Percentiles rank a stretch among this genome's conserved stretches.
Conservation (phyloP, 495 filamentous ascomycete species). For the Aspergillus panamensis region DNA sequence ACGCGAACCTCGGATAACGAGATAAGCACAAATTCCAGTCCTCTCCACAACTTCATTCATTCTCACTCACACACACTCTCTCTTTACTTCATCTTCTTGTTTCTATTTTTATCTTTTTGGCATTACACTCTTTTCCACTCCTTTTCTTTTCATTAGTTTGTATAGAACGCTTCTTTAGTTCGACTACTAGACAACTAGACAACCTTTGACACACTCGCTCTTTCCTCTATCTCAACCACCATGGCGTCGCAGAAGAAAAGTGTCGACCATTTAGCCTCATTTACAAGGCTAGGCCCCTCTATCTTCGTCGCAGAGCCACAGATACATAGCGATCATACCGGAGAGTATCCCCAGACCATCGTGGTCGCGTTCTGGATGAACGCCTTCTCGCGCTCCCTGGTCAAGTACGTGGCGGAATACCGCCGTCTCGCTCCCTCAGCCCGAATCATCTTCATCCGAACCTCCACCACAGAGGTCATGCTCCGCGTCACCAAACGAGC, state of each 20-base stretch:
- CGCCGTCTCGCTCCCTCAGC: constrained; percentile 32
- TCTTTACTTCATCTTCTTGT: too few species aligned
- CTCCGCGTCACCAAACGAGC: constrained; percentile 25
- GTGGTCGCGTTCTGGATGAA: constrained; percentile 47
- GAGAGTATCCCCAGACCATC: constrained; percentile 26
- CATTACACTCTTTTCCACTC: not conserved
- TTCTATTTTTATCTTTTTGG: not conserved
- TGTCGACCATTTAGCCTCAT: constrained; percentile 15
- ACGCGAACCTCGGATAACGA: too few species aligned
- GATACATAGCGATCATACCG: constrained; percentile 3
- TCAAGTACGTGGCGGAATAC: constrained; percentile 41
- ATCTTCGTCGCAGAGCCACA: constrained; percentile 34
- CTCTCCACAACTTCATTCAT: too few species aligned
- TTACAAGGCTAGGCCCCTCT: constrained; percentile 31
- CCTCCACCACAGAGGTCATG: constrained; percentile 37
- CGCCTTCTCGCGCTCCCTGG: constrained; percentile 34
- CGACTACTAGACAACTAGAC: not conserved
- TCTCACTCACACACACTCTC: too few species aligned
- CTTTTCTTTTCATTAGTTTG: too few species aligned
- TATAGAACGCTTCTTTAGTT: too few species aligned
- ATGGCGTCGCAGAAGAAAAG: constrained; percentile 6
- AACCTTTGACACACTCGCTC: not conserved
- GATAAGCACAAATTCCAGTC: too few species aligned
- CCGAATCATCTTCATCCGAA: constrained; percentile 41
- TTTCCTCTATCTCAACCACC: not conserved